phyloP scores from a whole-genome alignment of 768 basidiomycete species.

The Lactarius indigo region DNA sequence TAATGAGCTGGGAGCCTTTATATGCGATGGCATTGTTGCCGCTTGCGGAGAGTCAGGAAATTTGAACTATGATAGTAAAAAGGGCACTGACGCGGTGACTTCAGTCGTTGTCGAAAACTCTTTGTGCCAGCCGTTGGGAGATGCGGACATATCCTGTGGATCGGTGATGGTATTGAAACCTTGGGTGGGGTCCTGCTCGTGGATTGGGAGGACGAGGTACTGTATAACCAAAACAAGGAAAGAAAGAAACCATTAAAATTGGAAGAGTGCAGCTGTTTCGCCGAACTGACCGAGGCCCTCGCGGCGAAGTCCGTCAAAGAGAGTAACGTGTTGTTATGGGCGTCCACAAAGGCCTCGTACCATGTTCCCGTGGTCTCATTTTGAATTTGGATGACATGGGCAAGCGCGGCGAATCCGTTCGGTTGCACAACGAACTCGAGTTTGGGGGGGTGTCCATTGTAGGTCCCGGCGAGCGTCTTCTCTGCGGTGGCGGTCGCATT shows the following conservation, averaged over 20 bases:
- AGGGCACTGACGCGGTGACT: conserved; percentile 26
- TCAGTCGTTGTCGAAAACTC: conserved; percentile 36
- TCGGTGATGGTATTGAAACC: conserved; percentile 48
- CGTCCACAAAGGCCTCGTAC: conserved; percentile 59
- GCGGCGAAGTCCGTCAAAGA: conserved; percentile 51
- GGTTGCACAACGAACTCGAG: conserved; percentile 41
- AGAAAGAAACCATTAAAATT: too few relatives aligned
- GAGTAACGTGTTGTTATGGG: conserved; percentile 48
- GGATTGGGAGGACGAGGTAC: conserved; percentile 42
- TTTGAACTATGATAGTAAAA: background rate
- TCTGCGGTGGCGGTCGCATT: conserved; percentile 40
- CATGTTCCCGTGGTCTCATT: conserved; percentile 43
- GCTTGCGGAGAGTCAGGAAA: conserved; percentile 12
- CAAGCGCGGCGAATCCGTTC: conserved; percentile 39
- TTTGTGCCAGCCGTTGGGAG: conserved; percentile 59
- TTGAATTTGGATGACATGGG: conserved; percentile 43
- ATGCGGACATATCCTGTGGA: conserved; percentile 51
- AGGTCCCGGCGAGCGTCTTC: conserved; percentile 37
- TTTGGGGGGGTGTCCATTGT: conserved; percentile 38
- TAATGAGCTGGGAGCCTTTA: conserved; percentile 23
- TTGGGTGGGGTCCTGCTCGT: conserved; percentile 48
- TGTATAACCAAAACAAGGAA: conserved; percentile 20
- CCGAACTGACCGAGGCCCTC: conserved; percentile 39
- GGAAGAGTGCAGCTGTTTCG: background rate
- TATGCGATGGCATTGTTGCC: conserved; percentile 41